Conservation (phyloP, 805 yeast genomes). For the Candida taoyuanica region DNA sequence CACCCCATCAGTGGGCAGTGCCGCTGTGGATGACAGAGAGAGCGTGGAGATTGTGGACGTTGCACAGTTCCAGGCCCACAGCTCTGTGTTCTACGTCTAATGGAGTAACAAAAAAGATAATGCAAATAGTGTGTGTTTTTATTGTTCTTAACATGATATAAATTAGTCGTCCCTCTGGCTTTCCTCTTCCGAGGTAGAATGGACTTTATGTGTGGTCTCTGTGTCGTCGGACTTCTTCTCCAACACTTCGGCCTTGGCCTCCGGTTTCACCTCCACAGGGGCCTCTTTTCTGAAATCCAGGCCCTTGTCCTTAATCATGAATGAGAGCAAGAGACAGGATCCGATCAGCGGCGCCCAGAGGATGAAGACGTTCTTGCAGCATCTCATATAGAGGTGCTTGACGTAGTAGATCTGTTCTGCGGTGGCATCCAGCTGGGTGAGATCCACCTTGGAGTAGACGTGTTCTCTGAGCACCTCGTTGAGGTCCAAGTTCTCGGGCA, state of each 20-base stretch:
- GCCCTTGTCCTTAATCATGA: slow-evolving; percentile 19
- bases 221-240: background rate
- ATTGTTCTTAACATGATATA: background rate
- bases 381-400: slow-evolving; percentile 16
- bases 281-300: slow-evolving; percentile 9
- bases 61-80: slow-evolving; percentile 8
- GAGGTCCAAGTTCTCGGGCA: slow-evolving; percentile 7
- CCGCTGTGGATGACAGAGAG: background rate
- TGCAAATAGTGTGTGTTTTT: no score
- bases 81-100: slow-evolving; percentile 3
- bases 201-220: background rate
- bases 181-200: background rate
- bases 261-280: background rate
- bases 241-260: background rate
- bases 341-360: slow-evolving; percentile 22
- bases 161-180: background rate
- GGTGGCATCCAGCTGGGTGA: slow-evolving; percentile 4
- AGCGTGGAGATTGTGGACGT: slow-evolving; percentile 7
- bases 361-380: slow-evolving; percentile 15
- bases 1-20: no score
- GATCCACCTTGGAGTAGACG: slow-evolving; percentile 17
- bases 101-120: background rate
- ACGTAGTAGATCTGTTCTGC: slow-evolving; percentile 13
- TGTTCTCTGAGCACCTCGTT: slow-evolving; percentile 14
- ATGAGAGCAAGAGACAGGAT: slow-evolving; percentile 10